Evolutionary conservation across 352 stramenopile species (phyloP).

Genomic region (Saprolegnia parasitica): DNA sequence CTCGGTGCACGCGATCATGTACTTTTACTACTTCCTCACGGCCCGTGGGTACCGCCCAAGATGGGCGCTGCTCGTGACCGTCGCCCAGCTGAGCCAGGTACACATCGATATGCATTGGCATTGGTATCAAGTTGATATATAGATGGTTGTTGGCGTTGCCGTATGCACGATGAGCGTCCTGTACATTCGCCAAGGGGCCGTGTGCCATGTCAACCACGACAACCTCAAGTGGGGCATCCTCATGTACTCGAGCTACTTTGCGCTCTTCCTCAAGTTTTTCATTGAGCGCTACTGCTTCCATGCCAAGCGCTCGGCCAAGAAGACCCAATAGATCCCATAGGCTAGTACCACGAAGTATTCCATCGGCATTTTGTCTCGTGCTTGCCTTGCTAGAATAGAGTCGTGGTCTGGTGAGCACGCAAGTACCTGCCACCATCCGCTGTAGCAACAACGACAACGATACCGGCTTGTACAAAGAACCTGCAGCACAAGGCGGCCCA

Average conservation of each 20-base stretch:
- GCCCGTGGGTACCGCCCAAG: constrained; percentile 69
- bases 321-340: background rate
- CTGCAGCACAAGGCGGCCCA: too few species aligned
- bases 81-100: constrained; percentile 69
- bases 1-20: constrained; percentile 96
- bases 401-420: too few species aligned
- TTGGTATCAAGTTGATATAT: background rate
- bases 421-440: too few species aligned
- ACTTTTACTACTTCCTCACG: constrained; percentile 94
- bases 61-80: constrained; percentile 78
- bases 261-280: constrained; percentile 91
- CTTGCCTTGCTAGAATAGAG: too few species aligned
- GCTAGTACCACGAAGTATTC: too few species aligned
- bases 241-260: constrained; percentile 94
- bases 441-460: too few species aligned
- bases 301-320: background rate
- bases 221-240: constrained; percentile 87
- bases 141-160: constrained; percentile 72
- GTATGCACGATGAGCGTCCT: constrained; percentile 69
- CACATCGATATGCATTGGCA: constrained; percentile 23
- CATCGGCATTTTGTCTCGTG: too few species aligned
- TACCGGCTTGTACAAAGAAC: too few species aligned
- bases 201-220: constrained; percentile 67
- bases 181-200: constrained; percentile 61
- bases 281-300: constrained; percentile 77